Conservation (phyloP, 768 basidiomycete species). For the Harrya chromipes region DNA sequence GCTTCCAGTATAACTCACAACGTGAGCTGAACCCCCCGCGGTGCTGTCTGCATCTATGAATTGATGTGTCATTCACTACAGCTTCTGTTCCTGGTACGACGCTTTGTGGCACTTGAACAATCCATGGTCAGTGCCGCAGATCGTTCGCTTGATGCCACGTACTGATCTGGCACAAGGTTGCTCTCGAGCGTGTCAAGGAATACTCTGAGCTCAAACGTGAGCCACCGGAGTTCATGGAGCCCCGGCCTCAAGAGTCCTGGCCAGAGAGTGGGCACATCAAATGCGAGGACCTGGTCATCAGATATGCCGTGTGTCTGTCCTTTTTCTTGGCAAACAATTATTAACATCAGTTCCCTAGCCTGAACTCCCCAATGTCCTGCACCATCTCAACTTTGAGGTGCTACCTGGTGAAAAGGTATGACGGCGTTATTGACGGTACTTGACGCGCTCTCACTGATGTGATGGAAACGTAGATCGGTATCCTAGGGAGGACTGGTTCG, state of each 20-base stretch:
- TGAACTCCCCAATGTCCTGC: constrained; percentile 83
- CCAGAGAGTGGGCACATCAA: constrained; percentile 66
- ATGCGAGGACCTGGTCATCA: constrained; percentile 72
- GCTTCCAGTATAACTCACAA: constrained; percentile 73
- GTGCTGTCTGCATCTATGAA: not conserved
- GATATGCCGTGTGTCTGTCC: constrained; percentile 60
- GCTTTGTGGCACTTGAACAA: constrained; percentile 87
- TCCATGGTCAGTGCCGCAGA: constrained; percentile 63
- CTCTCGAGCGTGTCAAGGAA: constrained; percentile 88
- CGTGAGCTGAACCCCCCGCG: constrained; percentile 28
- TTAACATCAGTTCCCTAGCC: constrained; percentile 44
- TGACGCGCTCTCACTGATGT: not conserved
- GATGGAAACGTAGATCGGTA: constrained; percentile 49
- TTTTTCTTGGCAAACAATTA: constrained; percentile 4
- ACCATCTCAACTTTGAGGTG: constrained; percentile 72
- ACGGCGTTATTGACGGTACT: not conserved
- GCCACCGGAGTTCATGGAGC: constrained; percentile 81
- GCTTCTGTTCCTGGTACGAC: constrained; percentile 68
- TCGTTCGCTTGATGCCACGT: not conserved
- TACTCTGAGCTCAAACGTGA: constrained; percentile 79
- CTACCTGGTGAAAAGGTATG: constrained; percentile 71
- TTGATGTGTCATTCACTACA: constrained; percentile 26
- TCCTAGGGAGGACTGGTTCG: constrained; percentile 65
- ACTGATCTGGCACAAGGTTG: constrained; percentile 47
- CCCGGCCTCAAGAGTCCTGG: constrained; percentile 79